Base-by-base conservation (phyloP, 2,329 filamentous ascomycete species). In the Achaetomium macrosporum region DNA sequence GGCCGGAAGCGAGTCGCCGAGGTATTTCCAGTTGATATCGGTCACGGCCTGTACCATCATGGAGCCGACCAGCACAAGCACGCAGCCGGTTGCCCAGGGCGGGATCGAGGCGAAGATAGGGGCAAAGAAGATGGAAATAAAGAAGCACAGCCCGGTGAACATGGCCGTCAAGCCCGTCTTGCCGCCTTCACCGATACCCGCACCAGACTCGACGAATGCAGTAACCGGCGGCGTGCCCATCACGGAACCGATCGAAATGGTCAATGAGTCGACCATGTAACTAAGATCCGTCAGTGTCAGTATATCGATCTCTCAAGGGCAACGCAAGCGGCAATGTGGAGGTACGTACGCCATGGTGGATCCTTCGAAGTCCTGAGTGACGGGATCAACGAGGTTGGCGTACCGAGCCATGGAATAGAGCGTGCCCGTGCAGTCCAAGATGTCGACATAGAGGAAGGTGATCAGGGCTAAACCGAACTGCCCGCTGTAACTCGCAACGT, bases 91-190 rank as follows among this genome's bases (percentile, higher is more conserved):
- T 2, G 90, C 90, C 88, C 88, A 95, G 0, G 89, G 85, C 5
- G 90, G 90, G 53, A 95, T 93, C 0, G 87, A 91, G 10, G 90
- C 89, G 65, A 95, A 95, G 53, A 95, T 92, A 0, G 90, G 90
- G 0, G 90, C 89, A 66, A 95, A 95, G 76, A 95, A 95, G 56
- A 95, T 80, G 53, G 87, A 82, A 65, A 95, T 82, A 73, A 95
- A 86, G 75, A 95, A 95, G 71, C 86, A 90, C 46, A 95, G 52
- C 5, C 90, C 90, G 0, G 88, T 85, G 15, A 82, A 75, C 68
- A 92, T 87, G 43, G 88, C 83, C 0, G 89, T 93, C n/a, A 95
- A 71, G 15, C 90, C 90, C 0, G 90, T 95, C 64, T 85, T 84
- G 42, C 89, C 90, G 47, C 90, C 90, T 69, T 95, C 90, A 0